Percentiles rank a stretch among this genome's conserved stretches.
Evolutionary conservation across 2,329 filamentous ascomycete species (phyloP).

Genomic region (Botryotinia convoluta): DNA sequence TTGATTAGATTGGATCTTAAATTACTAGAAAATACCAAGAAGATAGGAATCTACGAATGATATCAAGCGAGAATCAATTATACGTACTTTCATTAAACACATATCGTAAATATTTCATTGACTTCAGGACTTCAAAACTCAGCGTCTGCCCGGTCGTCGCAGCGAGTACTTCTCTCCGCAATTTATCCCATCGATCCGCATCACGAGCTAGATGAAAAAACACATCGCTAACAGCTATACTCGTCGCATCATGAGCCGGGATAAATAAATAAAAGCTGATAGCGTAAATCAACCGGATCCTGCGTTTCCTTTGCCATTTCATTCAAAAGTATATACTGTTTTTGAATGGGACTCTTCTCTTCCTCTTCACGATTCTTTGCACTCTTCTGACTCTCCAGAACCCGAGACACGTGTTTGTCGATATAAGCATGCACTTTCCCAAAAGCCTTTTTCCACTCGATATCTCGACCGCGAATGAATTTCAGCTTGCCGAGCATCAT

Average conservation of each 20-base stretch:
- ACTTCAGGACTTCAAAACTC: background rate
- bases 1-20: background rate
- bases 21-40: background rate
- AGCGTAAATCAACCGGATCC: slow-evolving; percentile 1
- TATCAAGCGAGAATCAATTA: background rate
- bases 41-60: accelerated
- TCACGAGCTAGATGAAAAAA: slow-evolving; percentile 12
- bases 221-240: background rate
- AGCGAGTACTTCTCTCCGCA: background rate
- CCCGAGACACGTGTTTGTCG: background rate
- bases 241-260: background rate
- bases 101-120: background rate
- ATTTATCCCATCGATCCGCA: background rate
- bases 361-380: background rate
- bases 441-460: background rate
- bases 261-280: slow-evolving; percentile 11
- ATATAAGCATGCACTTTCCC: background rate
- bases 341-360: background rate
- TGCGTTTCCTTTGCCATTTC: slow-evolving; percentile 15
- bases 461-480: background rate
- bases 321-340: slow-evolving; percentile 8
- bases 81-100: background rate
- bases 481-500: background rate
- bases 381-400: background rate
- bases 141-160: background rate